Evolutionary conservation across 129 eudicot species (phyloP).

Genomic region (Arctium minus): DNA sequence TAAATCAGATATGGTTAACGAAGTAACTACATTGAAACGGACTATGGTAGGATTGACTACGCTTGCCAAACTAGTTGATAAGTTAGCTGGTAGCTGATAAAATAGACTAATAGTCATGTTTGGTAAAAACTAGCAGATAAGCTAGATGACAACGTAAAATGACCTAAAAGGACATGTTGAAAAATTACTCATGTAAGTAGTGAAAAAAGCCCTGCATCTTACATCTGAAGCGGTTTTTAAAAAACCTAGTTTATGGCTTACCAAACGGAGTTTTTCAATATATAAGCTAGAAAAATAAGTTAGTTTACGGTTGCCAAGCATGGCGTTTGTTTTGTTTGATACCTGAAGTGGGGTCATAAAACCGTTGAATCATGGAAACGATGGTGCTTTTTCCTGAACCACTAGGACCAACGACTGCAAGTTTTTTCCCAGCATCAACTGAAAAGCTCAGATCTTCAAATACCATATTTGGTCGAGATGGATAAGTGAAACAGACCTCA

Average conservation of each 20-base stretch:
- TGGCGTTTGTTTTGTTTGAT: background rate
- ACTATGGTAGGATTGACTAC: background rate
- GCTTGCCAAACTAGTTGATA: too few species aligned
- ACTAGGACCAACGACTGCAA: slow-evolving; percentile 81
- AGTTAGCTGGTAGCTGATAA: background rate
- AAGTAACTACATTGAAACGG: background rate
- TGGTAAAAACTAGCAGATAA: background rate
- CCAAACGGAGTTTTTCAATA: background rate
- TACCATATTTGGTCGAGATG: slow-evolving; percentile 60
- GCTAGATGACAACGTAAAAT: background rate
- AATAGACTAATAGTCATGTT: background rate
- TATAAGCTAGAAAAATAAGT: background rate
- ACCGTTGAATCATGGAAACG: slow-evolving; percentile 63
- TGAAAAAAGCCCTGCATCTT: background rate
- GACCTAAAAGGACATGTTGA: background rate
- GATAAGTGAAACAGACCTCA: slow-evolving; percentile 58
- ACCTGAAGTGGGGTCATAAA: slow-evolving; percentile 72
- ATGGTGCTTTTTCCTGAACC: slow-evolving; percentile 83
- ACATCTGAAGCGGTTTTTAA: background rate
- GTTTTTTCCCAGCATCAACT: slow-evolving; percentile 47
- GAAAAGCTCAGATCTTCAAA: slow-evolving; percentile 58
- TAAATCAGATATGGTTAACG: background rate
- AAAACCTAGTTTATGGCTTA: background rate
- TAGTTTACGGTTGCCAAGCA: too few species aligned
- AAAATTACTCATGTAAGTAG: background rate